Conservation (phyloP, 331 rosid species). For the Malus hybrid region DNA sequence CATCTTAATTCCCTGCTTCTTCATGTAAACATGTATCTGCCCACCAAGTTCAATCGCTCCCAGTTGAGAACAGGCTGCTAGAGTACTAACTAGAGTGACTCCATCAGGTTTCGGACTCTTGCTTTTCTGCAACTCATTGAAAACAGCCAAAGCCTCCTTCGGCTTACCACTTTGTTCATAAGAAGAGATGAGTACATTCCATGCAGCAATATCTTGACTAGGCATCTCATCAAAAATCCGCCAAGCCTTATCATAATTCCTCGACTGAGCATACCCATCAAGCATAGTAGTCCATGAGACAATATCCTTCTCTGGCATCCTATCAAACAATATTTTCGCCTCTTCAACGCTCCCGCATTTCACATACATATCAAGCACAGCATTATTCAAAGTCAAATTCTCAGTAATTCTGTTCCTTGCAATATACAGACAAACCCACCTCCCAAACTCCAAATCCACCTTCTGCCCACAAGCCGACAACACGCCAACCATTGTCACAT, state of each 20-base stretch:
- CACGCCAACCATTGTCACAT: slow-evolving; percentile 48
- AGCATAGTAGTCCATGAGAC: slow-evolving; percentile 64
- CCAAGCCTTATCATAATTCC: slow-evolving; percentile 38
- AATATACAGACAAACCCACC: slow-evolving; percentile 50
- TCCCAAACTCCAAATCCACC: slow-evolving; percentile 48
- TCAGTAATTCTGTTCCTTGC: slow-evolving; percentile 27
- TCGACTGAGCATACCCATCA: slow-evolving; percentile 49
- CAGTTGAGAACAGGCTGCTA: slow-evolving; percentile 55
- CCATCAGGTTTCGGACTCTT: slow-evolving; percentile 46
- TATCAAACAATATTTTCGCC: slow-evolving; percentile 39
- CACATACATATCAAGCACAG: slow-evolving; percentile 54
- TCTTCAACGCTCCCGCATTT: slow-evolving; percentile 49
- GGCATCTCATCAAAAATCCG: slow-evolving; percentile 36
- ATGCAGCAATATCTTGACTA: slow-evolving; percentile 42
- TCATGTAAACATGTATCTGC: slow-evolving; percentile 44
- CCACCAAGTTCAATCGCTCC: slow-evolving; percentile 55
- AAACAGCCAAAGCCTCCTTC: slow-evolving; percentile 52
- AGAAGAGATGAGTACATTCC: slow-evolving; percentile 55
- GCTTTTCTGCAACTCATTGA: slow-evolving; percentile 38
- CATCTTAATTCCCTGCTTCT: slow-evolving; percentile 37
- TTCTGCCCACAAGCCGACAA: slow-evolving; percentile 52
- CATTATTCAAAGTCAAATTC: slow-evolving; percentile 48
- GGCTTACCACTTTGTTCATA: slow-evolving; percentile 52
- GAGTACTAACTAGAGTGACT: slow-evolving; percentile 42
- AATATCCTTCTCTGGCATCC: slow-evolving; percentile 54